Evolutionary conservation across 2,329 filamentous ascomycete genomes (phyloP).

Genomic region (Fusarium anthophilum): DNA sequence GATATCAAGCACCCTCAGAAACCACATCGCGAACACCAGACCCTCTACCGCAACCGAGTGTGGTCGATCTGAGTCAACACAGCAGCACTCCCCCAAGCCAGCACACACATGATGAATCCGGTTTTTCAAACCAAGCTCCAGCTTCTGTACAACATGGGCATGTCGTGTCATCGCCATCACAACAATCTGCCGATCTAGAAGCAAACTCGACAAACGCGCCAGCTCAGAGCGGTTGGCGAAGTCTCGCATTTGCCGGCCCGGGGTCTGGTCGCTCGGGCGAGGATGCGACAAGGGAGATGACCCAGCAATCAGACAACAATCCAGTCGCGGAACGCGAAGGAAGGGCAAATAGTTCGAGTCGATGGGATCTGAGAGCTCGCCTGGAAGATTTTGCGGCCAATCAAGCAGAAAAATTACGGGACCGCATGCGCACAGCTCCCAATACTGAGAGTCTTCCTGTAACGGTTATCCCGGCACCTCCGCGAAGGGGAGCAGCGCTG

Average conservation of each 20-base stretch:
- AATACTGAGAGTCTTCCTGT: slow-evolving; percentile 66
- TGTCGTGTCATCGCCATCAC: slow-evolving; percentile 21
- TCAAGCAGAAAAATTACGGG: slow-evolving; percentile 68
- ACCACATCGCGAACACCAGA: slow-evolving; percentile 58
- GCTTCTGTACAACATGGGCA: slow-evolving; percentile 35
- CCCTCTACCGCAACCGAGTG: slow-evolving; percentile 42
- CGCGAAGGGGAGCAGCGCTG: slow-evolving; percentile 64
- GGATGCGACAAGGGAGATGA: slow-evolving; percentile 14
- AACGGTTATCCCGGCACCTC: slow-evolving; percentile 69
- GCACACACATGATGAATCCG: slow-evolving; percentile 40
- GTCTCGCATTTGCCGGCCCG: slow-evolving; percentile 33
- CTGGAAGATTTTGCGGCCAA: slow-evolving; percentile 69
- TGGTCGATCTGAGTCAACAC: slow-evolving; percentile 48
- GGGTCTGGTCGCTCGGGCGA: slow-evolving; percentile 20
- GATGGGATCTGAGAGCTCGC: slow-evolving; percentile 66
- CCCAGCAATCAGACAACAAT: slow-evolving; percentile 5
- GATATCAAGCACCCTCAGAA: slow-evolving; percentile 68
- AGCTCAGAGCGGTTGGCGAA: slow-evolving; percentile 42
- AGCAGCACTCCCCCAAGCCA: slow-evolving; percentile 45
- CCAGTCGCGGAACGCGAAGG: background rate
- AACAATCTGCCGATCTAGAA: slow-evolving; percentile 41
- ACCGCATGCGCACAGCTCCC: slow-evolving; percentile 62
- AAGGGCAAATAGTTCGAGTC: slow-evolving; percentile 37
- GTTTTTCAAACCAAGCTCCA: slow-evolving; percentile 35
- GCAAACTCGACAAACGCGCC: slow-evolving; percentile 37